Base-by-base conservation (phyloP, 2,329 filamentous ascomycete species). In the Periconia sp. region DNA sequence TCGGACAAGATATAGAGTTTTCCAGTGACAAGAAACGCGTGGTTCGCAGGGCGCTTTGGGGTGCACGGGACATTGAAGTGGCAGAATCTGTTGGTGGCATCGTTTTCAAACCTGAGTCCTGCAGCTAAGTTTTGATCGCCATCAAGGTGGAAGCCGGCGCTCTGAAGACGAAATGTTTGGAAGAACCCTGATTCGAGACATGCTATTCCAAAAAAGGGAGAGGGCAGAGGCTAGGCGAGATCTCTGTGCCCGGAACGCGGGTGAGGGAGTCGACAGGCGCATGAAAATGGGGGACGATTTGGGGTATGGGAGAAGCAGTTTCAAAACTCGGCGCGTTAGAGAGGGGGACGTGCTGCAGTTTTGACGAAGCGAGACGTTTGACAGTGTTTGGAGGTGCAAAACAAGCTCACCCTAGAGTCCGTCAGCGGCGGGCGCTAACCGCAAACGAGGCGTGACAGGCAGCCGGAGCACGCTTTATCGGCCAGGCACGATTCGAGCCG, bases 31-130 rank as follows among this genome's bases (percentile, higher is more conserved):
- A 57, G 62, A 60, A 70, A 73, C 69, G 63, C 58, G 60, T 60
- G 50, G 45, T 59, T 59, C 66, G 54, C 43, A 52, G 57, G 59
- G 58, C 58, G 58, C 59, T 56, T 54, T 49, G n/a, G 30, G 54
- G 52, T 65, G 64, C 63, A 73, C 68, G 57, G 66, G 50, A 71
- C 69, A 74, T 74, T 73, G 57, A 63, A 71, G 72, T 72, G 71
- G 71, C 72, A 70, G 63, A 61, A 64, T 56, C 58, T 73, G 65
- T 70, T 68, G 70, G 73, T 69, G 65, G 63, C 63, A 70, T 61
- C 67, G 72, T 75, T 76, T 76, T 73, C 72, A 75, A 75, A 74
- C 70, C 68, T 65, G 59, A 63, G 56, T 62, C 57, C 63, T 71
- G 70, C 68, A 66, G 62, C 64, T 65, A 64, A 63, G 64, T 63